Percentiles rank a stretch among this genome's conserved stretches.
Evolutionary conservation across 2,329 filamentous ascomycete species (phyloP).

Genomic region (Diaporthe eres): DNA sequence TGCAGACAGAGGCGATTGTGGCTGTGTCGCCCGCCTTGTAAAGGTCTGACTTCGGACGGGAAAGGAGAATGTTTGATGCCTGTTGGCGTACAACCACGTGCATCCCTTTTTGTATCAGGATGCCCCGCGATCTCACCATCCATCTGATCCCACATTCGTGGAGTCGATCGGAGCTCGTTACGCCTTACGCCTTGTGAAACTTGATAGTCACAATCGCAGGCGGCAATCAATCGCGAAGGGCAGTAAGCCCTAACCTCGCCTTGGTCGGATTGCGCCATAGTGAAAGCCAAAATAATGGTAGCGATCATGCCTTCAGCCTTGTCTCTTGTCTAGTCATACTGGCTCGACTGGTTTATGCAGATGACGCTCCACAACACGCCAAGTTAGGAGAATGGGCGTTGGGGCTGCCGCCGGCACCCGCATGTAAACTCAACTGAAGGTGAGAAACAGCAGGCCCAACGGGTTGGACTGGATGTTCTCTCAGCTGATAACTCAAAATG

Average conservation of each 20-base stretch:
- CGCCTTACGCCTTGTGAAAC: constrained; percentile 33
- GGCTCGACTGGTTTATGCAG: constrained; percentile 14
- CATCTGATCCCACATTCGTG: constrained; percentile 21
- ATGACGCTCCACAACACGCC: background rate
- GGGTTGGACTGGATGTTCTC: constrained; percentile 7
- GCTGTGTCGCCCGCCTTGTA: constrained; percentile 5
- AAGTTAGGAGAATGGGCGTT: background rate
- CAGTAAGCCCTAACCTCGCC: constrained; percentile 8
- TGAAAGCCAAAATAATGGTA: constrained; percentile 5
- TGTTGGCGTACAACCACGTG: constrained; percentile 13
- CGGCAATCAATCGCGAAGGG: constrained; percentile 24
- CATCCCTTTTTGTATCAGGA: constrained; percentile 18
- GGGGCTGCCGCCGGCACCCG: background rate
- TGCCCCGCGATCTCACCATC: background rate
- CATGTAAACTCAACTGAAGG: background rate
- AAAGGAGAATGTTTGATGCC: constrained; percentile 19
- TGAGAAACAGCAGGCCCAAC: constrained; percentile 3
- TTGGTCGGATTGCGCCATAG: background rate
- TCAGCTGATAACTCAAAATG: constrained; percentile 12
- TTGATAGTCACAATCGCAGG: constrained; percentile 10
- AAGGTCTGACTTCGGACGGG: constrained; percentile 2
- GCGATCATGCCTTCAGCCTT: constrained; percentile 23
- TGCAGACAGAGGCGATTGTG: background rate
- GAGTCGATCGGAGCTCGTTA: constrained; percentile 15
- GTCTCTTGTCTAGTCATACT: background rate